A percentile compares a stretch with the other conserved stretches of the same genome.
phyloP scores from a whole-genome alignment of 208 protist species.

The Acanthamoeba castellanii region DNA sequence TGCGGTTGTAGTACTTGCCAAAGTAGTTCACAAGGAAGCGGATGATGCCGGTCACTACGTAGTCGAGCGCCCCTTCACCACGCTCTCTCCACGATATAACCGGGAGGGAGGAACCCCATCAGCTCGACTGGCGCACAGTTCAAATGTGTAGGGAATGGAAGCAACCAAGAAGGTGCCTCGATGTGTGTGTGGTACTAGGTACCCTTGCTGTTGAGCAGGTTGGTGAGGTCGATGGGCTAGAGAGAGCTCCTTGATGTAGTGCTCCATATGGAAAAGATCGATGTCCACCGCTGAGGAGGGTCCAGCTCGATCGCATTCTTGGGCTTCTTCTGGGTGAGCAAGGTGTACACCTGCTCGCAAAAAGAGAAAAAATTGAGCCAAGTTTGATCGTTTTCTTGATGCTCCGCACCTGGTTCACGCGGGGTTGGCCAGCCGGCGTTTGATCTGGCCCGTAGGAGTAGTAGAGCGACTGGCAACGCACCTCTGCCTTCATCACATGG shows the following conservation, averaged over 20 bases:
- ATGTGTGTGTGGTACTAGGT: too few relatives aligned
- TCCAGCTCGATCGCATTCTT: conserved; percentile 62
- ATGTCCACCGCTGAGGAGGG: conserved; percentile 39
- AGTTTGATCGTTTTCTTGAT: conserved; percentile 61
- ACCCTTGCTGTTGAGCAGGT: conserved; percentile 19
- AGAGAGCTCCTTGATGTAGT: conserved; percentile 33
- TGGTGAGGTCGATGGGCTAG: background rate
- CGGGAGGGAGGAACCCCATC: background rate
- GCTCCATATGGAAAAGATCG: conserved; percentile 32
- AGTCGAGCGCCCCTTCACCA: background rate
- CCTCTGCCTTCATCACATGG: background rate
- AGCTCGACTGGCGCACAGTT: background rate
- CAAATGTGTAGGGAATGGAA: background rate
- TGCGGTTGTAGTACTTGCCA: conserved; percentile 19
- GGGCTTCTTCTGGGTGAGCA: conserved; percentile 31
- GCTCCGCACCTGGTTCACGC: conserved; percentile 49
- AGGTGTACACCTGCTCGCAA: conserved; percentile 45
- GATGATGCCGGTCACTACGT: background rate
- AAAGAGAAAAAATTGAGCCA: background rate
- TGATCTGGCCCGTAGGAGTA: conserved; percentile 33
- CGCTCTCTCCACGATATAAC: background rate
- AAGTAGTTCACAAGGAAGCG: conserved; percentile 42
- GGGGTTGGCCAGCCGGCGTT: conserved; percentile 38
- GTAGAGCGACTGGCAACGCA: conserved; percentile 51
- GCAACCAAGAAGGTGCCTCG: background rate